Base-by-base conservation (phyloP, 805 yeast genomes). In the Wickerhamiella lipophila region DNA sequence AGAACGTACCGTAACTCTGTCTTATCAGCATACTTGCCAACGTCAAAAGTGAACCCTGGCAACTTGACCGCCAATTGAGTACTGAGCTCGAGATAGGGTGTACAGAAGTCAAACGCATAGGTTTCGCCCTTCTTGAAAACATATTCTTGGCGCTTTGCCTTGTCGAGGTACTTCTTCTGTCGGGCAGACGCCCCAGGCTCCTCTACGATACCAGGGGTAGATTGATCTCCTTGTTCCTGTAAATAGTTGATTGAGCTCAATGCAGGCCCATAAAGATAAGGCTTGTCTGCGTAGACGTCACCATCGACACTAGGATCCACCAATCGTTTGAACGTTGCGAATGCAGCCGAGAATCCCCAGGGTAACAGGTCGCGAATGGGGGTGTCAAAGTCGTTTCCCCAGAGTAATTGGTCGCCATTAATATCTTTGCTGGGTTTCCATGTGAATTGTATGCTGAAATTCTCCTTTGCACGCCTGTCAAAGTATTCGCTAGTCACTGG, bases 281-380 rank as follows among this genome's bases (percentile, higher is more conserved):
- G 87, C 55, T 70, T 68, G 40, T 78, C 83, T 29, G 66, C 65
- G 56, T 76, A 77, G 3, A 77, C 62, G 56, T 81, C 85, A 3
- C 81, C 83, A 27, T 70, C 73, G 8, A 79, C 76, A 19, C 81
- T 75, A n/a, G 80, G 79, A 59, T 78, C 82, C 42, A 81, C 73
- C 53, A 71, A 68, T 68, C 73, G 67, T 42, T 72, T 72, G 66
- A 79, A 80, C 29, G 78, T 63, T 51, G 70, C 69, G 54, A 77
- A 65, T 0, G 83, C 85, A 1, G 75, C 61, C 3, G 76, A 68
- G 25, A 69, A 66, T 3, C 77, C 77, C 59, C 68, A 68, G 2
- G 87, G 87, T 9, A 81, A 68, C 48, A 68, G 68, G 43, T 78
- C 78, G 27, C 71, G 64, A 27, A 81, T 72, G 0, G 83, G 79